Percentiles rank a stretch among this genome's conserved stretches.
Evolutionary conservation across 2,329 filamentous ascomycete species (phyloP).

Genomic region (Remersonia thermophila): DNA sequence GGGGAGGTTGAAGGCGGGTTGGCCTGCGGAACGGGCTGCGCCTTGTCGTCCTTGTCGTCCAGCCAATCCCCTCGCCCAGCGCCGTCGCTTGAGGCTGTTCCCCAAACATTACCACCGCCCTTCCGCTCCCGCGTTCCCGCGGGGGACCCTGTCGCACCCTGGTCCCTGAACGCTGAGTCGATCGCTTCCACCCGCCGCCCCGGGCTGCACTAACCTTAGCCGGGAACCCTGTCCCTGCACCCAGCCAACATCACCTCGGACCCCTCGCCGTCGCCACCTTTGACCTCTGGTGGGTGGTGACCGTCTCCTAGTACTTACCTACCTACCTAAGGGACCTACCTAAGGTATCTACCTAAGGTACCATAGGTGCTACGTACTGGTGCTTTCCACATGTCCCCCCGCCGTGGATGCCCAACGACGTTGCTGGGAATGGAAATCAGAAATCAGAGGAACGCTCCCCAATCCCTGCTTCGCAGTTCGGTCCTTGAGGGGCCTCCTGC

Average conservation of each 20-base stretch:
- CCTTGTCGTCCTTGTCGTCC: slow-evolving; percentile 6
- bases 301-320: too few relatives aligned
- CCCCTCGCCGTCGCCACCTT: not conserved
- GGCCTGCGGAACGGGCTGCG: slow-evolving; percentile 4
- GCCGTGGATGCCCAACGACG: too few relatives aligned
- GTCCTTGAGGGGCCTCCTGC: too few relatives aligned
- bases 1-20: not conserved
- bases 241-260: slow-evolving; percentile 5
- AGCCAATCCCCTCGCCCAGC: slow-evolving; percentile 14
- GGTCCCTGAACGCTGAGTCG: slow-evolving; percentile 15
- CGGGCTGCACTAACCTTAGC: slow-evolving; percentile 4
- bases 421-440: too few relatives aligned
- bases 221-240: slow-evolving; percentile 6
- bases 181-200: slow-evolving; percentile 17
- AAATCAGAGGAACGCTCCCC: too few relatives aligned
- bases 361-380: too few relatives aligned
- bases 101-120: slow-evolving; percentile 11
- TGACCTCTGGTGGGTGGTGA: too few relatives aligned
- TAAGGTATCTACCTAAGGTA: too few relatives aligned
- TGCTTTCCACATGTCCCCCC: too few relatives aligned
- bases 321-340: too few relatives aligned
- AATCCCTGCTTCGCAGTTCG: too few relatives aligned
- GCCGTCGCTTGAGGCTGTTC: slow-evolving; percentile 16
- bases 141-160: slow-evolving; percentile 15
- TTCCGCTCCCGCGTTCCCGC: slow-evolving; percentile 17